phyloP scores from a whole-genome alignment of 73 alveolate species.

The Paramecium biaurelia region DNA sequence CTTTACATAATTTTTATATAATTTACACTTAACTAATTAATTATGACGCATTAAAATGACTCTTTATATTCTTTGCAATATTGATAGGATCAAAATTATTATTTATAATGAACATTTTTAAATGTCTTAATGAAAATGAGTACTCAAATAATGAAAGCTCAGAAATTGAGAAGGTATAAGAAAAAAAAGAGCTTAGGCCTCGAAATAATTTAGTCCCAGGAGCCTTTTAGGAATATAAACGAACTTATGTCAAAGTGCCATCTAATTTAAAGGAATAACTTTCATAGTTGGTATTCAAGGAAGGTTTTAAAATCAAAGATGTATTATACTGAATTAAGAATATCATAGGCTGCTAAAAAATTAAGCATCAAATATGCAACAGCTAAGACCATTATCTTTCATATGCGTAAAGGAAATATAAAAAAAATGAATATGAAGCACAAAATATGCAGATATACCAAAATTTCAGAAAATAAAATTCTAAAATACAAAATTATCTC shows the following conservation, averaged over 20 bases:
- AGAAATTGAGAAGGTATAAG: background rate
- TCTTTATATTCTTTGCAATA: background rate
- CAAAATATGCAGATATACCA: background rate
- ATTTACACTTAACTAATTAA: background rate
- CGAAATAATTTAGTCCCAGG: background rate
- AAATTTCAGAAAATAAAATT: background rate
- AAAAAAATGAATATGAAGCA: background rate
- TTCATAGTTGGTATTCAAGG: background rate
- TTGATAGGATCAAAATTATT: background rate
- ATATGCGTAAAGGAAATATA: background rate
- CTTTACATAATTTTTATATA: background rate
- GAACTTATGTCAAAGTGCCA: slow-evolving; percentile 18
- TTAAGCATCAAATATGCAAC: slow-evolving; percentile 6
- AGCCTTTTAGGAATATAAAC: background rate
- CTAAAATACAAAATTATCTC: background rate
- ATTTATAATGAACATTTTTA: background rate
- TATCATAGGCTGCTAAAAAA: background rate
- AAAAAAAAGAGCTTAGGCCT: background rate
- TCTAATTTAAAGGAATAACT: background rate
- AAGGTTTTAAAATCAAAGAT: slow-evolving; percentile 11
- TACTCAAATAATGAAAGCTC: background rate
- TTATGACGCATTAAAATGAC: background rate
- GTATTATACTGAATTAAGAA: background rate
- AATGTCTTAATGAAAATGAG: background rate
- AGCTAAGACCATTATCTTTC: slow-evolving; percentile 6